Evolutionary conservation across 306 rosid species (phyloP), one percentile per base, ranked within the genome.

Genomic region (Corylus americana): DNA sequence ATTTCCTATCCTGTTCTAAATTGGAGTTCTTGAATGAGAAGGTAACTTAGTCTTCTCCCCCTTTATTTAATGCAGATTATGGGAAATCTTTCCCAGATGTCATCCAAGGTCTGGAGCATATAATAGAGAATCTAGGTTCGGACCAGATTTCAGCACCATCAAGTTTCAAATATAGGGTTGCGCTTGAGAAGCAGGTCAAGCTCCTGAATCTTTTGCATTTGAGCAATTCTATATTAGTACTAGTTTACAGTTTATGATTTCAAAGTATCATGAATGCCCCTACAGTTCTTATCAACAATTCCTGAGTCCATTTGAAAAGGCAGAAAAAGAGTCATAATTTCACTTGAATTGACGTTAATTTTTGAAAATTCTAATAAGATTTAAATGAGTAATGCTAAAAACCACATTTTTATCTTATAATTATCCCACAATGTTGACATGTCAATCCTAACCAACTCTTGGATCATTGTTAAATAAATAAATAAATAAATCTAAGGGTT

Each of bases 161-260:
- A 22, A 91, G 85, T 91, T 91, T 91, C 90, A 92, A 92, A 81
- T 94, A 92, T 78, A 87, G 91, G 81, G 82, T 92, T 83, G 91
- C 97, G 51, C 93, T 95, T 68, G 95, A 91, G 81, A 95, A 95
- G 70, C 98, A 94, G 98, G 97, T 92, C 79, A 81, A 50, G 80
- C 78, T 85, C 84, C 79, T 35, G 25, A 70, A 71, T 74, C 57
- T 31, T 50, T 77, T 79, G 48, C 18, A 27, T 42, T 71, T 17
- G 8, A 75, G 74, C 73, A 72, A 31, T 39, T 49, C 16, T 49
- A 11, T 59, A 12, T 59, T 59, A 22, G 37, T 59, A 11, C 66
- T 63, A 63, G 20, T 29, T 13, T 14, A 25, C 3, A 29, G 69
- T 12, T 62, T 31, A 62, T 62, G 9, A 29, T 61, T 61, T 31